A percentile compares a stretch with the other conserved stretches of the same genome.
Evolutionary conservation across 306 rosid genomes (phyloP).

Genomic region (Fagus sylvatica): DNA sequence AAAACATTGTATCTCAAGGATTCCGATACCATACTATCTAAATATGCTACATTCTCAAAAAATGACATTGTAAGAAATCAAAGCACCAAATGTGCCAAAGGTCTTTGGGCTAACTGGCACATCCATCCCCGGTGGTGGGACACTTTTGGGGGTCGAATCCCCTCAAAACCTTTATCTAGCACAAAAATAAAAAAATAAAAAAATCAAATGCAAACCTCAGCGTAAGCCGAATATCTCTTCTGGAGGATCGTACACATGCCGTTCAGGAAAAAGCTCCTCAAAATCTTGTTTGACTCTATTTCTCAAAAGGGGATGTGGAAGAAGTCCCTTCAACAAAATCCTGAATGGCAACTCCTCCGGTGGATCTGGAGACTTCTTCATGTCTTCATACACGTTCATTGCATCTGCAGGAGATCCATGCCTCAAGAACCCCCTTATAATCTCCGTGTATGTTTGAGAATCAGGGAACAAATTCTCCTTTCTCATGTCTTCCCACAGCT

Average conservation of each 20-base stretch:
- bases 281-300: constrained; percentile 94
- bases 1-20: background rate
- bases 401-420: constrained; percentile 90
- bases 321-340: constrained; percentile 89
- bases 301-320: constrained; percentile 89
- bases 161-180: too few species aligned
- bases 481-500: constrained; percentile 78
- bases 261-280: constrained; percentile 93
- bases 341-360: constrained; percentile 90
- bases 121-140: too few species aligned
- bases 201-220: constrained; percentile 47
- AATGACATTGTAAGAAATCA: background rate
- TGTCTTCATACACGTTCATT: constrained; percentile 84
- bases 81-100: background rate
- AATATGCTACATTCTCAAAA: background rate
- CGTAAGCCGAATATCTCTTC: constrained; percentile 82
- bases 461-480: constrained; percentile 72
- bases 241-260: constrained; percentile 79
- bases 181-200: background rate
- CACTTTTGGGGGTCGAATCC: too few species aligned
- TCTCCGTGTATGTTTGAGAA: constrained; percentile 82
- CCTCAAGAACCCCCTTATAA: constrained; percentile 87
- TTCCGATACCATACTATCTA: background rate
- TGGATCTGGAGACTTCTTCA: constrained; percentile 97
- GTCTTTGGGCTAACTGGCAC: too few species aligned